Conservation (phyloP, 371 early-diverging fungal genomes). For the Mucor velutinosus region DNA sequence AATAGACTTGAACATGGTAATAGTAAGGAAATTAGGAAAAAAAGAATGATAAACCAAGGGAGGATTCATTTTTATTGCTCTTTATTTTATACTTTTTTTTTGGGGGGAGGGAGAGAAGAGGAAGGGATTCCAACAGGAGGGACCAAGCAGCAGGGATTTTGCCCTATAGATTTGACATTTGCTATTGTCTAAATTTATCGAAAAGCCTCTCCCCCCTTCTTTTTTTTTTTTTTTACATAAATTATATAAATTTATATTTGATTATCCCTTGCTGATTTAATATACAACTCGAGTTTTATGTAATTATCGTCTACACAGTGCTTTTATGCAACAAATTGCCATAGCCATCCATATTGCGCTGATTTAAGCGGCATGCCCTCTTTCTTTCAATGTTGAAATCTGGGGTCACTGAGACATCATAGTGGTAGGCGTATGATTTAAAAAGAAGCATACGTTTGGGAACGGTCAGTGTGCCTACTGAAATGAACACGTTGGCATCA, state of each 20-base stretch:
- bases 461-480: neutral
- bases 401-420: neutral
- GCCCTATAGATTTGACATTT: neutral
- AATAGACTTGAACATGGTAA: neutral
- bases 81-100: neutral
- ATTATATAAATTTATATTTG: conserved; percentile 2
- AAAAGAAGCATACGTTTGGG: neutral
- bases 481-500: neutral
- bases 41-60: neutral
- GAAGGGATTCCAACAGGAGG: neutral
- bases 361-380: neutral
- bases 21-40: neutral
- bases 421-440: neutral
- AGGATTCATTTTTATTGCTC: neutral
- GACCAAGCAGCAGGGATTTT: neutral
- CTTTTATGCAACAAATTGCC: neutral
- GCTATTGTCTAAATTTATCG: neutral
- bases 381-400: neutral
- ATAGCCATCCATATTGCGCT: neutral
- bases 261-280: neutral
- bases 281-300: neutral
- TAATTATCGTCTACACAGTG: neutral
- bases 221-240: neutral
- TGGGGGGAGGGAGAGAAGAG: neutral
- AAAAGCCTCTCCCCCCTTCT: neutral